Evolutionary conservation across 371 early-diverging fungal genomes (phyloP).

Genomic region (Mortierella sp.): DNA sequence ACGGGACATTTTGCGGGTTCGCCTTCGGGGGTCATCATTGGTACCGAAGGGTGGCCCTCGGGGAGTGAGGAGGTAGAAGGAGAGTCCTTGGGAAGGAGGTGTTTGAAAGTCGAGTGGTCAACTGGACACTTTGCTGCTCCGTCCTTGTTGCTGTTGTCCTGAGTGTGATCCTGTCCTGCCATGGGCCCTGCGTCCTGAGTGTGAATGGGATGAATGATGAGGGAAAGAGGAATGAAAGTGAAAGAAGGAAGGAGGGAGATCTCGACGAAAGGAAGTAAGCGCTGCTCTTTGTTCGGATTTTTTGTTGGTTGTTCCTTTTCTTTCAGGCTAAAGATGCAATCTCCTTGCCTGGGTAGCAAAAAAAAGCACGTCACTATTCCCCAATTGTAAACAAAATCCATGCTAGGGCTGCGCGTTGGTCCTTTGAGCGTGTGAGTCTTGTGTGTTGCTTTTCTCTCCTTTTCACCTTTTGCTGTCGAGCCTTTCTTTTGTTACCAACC

Average conservation of each 20-base stretch:
- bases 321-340: not conserved
- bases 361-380: conserved; percentile 7
- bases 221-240: not conserved
- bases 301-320: not conserved
- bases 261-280: conserved; percentile 2
- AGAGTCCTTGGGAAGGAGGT: conserved; percentile 59
- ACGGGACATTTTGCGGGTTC: conserved; percentile 53
- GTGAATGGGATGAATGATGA: not conserved
- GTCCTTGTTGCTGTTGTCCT: conserved; percentile 1
- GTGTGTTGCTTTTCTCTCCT: not conserved
- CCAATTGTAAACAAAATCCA: not conserved
- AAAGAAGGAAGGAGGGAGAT: not conserved
- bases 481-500: not conserved
- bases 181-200: conserved; percentile 2
- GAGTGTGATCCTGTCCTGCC: conserved; percentile 30
- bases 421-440: too few species aligned
- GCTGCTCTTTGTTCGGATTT: not conserved
- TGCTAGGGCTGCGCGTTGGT: conserved; percentile 1
- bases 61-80: conserved; percentile 27
- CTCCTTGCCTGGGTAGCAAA: not conserved
- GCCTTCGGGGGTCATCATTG: conserved; percentile 22
- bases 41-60: conserved; percentile 51
- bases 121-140: conserved; percentile 62
- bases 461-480: not conserved
- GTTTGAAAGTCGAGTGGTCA: conserved; percentile 68